A percentile compares a stretch with the other conserved stretches of the same genome.
phyloP scores from a whole-genome alignment of 2,329 filamentous ascomycete genomes.

The Talaromyces sp. region DNA sequence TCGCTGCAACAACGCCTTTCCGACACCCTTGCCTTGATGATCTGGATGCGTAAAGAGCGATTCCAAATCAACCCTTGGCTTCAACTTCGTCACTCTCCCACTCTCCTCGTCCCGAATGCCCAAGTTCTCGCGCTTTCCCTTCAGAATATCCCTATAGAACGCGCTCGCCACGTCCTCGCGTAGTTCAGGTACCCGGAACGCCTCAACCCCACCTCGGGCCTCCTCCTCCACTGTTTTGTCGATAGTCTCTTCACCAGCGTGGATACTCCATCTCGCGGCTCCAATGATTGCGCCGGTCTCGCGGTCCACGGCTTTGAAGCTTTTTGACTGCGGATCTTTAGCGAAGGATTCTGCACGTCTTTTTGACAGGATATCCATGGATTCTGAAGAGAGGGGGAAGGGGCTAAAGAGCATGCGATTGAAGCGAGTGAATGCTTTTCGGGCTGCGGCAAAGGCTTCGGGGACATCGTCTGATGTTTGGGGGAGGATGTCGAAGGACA shows the following conservation, averaged over 20 bases:
- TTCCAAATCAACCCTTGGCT: neutral
- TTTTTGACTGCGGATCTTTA: neutral
- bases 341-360: neutral
- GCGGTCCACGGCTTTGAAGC: neutral
- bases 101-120: neutral
- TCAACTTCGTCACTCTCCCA: neutral
- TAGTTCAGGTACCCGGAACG: neutral
- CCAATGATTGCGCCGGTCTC: neutral
- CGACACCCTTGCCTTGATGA: conserved; percentile 36
- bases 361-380: neutral
- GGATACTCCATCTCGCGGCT: neutral
- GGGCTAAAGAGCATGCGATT: neutral
- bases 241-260: neutral
- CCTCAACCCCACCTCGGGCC: neutral
- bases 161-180: neutral
- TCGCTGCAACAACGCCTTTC: conserved; percentile 33
- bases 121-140: neutral
- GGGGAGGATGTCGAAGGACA: neutral
- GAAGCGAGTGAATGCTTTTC: neutral
- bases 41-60: conserved; percentile 21
- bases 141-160: neutral
- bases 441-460: neutral
- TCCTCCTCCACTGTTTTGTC: neutral
- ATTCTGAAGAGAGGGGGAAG: neutral
- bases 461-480: neutral